Base-by-base conservation (phyloP, 1,139 yeast species). In the Candida sp. region DNA sequence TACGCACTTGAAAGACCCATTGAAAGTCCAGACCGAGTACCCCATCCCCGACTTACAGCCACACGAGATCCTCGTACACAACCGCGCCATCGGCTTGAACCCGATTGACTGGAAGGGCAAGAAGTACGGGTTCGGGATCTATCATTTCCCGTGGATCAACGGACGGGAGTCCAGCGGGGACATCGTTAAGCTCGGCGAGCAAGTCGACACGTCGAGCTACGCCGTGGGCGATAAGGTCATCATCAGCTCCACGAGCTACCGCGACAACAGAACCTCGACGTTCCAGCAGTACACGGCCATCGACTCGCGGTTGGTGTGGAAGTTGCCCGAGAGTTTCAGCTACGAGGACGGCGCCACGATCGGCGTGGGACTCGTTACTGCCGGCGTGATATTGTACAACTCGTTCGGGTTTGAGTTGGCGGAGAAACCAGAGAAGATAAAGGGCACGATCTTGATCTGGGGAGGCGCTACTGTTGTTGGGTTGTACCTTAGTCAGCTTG, bases 91-190 rank as follows among this genome's bases (percentile, higher is more conserved):
- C 38, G 83, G 83, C 0, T 57, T 78, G 37, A 78, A 78, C 55
- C 83, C 81, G 8, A 70, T 78, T 39, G 83, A 78, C 55, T 78
- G 83, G 83, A 78, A 78, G 56, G 76, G 79, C n/a, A 75, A 76
- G 48, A 76, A 72, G 49, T 78, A 71, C 54, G 68, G 69, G 35
- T 78, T 78, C 63, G 81, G 80, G n/a, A 70, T 78, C 3, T 73
- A 77, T 54, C 70, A 73, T 26, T 75, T 77, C 53, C 83, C 83
- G 4, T 78, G 83, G 82, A 67, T 78, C 44, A 78, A 77, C 56
- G 83, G 83, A 5, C 63, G 83, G 42, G 83, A 78, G 57, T 68
- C 76, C 38, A 69, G 78, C 40, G 83, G 83, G 0, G 55, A 65
- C 7, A 68, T 78, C 1, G 68, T 67, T 2, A 63, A 68, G 43